Percentiles rank a stretch among this genome's conserved stretches.
phyloP scores from a whole-genome alignment of 768 basidiomycete genomes.

The Kockovaella imperatae region DNA sequence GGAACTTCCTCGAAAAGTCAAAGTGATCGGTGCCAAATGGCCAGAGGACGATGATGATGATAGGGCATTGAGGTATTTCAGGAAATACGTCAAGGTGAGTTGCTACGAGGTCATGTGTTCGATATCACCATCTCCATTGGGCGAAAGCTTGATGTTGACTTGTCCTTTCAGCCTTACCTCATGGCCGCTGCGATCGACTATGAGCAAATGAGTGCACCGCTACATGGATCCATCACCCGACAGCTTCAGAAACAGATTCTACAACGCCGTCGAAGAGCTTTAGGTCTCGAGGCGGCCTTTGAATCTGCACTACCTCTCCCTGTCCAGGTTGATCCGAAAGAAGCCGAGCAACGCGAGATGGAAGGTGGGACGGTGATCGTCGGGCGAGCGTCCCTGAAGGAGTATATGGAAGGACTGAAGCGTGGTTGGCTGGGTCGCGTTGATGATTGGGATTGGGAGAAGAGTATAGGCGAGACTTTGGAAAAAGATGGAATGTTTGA shows the following conservation, averaged over 20 bases:
- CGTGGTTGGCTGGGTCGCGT: constrained; percentile 74
- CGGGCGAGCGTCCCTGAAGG: constrained; percentile 85
- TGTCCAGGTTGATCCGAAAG: constrained; percentile 50
- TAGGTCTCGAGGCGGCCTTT: constrained; percentile 50
- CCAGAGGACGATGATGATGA: constrained; percentile 91
- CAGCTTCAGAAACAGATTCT: constrained; percentile 63
- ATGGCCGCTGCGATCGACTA: constrained; percentile 94
- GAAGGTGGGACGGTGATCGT: constrained; percentile 79
- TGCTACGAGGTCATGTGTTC: neutral
- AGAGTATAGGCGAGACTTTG: constrained; percentile 53
- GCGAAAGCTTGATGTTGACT: neutral
- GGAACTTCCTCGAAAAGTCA: constrained; percentile 68
- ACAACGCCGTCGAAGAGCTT: constrained; percentile 60
- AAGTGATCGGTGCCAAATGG: constrained; percentile 81
- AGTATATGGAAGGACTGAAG: constrained; percentile 80
- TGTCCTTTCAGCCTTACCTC: constrained; percentile 64
- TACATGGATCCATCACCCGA: constrained; percentile 76
- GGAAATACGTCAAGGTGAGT: constrained; percentile 89
- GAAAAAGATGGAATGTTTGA: constrained; percentile 72
- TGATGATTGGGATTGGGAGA: constrained; percentile 51
- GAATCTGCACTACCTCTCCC: constrained; percentile 22
- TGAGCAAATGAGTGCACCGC: constrained; percentile 67
- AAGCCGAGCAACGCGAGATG: constrained; percentile 55
- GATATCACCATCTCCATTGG: neutral
- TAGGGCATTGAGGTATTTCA: constrained; percentile 76